phyloP scores from a whole-genome alignment of 2,329 filamentous ascomycete species.

The Paecilomyces niveus region DNA sequence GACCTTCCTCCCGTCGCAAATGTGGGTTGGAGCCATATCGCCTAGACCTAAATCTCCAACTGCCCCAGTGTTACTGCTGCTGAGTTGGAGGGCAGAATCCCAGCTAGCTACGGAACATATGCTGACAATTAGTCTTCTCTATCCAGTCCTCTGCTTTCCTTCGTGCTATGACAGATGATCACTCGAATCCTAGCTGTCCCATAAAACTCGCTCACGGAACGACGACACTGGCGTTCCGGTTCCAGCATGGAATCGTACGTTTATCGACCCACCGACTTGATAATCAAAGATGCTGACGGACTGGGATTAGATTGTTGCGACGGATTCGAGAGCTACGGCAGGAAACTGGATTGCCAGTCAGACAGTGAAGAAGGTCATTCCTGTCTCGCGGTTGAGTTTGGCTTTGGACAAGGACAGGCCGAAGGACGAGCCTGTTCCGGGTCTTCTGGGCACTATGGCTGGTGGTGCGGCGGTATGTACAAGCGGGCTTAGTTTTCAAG shows the following conservation, averaged over 20 bases:
- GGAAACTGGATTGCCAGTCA: constrained; percentile 99
- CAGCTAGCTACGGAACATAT: not conserved
- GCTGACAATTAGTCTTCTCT: constrained; percentile 4
- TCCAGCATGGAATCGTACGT: constrained; percentile 79
- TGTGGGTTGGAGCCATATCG: constrained; percentile 47
- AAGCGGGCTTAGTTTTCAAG: not conserved
- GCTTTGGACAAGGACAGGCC: constrained; percentile 27
- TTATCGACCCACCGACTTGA: not conserved
- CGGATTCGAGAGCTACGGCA: constrained; percentile 92
- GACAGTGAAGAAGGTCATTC: constrained; percentile 99
- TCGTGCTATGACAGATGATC: constrained; percentile 93
- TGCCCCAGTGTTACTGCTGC: not conserved
- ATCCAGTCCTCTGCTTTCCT: constrained; percentile 83
- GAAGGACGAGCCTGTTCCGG: constrained; percentile 24
- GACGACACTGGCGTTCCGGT: constrained; percentile 94
- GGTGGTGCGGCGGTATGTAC: constrained; percentile 77
- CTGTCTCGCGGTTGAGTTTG: constrained; percentile 33
- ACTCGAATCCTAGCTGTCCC: constrained; percentile 90
- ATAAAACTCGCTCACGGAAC: constrained; percentile 99
- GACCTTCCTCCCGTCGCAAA: constrained; percentile 88
- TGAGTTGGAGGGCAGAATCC: constrained; percentile 2
- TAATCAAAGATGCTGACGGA: not conserved
- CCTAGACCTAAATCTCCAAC: not conserved
- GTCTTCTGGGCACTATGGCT: constrained; percentile 91
- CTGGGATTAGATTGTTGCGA: constrained; percentile 68